These are phyloP conservation scores for Russula sp. DNA, from an alignment of 768 basidiomycete genomes.

Conservation along the genomic window DNA sequence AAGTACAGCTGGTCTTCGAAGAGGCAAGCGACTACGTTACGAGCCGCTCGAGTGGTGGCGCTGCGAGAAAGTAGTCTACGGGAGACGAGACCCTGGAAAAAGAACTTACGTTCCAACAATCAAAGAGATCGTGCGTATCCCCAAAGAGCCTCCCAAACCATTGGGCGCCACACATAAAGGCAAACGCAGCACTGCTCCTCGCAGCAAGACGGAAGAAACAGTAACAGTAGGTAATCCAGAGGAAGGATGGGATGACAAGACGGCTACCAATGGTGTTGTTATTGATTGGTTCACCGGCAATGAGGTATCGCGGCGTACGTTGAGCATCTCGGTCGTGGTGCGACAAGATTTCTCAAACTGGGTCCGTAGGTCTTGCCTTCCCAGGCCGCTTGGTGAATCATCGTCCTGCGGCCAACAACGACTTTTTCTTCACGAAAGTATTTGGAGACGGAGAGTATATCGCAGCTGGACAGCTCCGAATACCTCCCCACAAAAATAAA, in stretches of 20 bases:
- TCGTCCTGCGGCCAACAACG: conserved; percentile 49
- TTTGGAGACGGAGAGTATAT: conserved; percentile 90
- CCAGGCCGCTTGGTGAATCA: conserved; percentile 64
- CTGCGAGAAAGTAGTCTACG: conserved; percentile 84
- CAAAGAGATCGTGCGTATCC: conserved; percentile 54
- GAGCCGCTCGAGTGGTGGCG: conserved; percentile 88
- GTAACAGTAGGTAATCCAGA: conserved; percentile 33
- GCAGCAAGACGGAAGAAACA: conserved; percentile 45
- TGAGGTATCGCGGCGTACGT: conserved; percentile 69
- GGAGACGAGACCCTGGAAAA: conserved; percentile 45
- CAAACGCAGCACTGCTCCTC: conserved; percentile 34
- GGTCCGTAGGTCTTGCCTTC: conserved; percentile 66
- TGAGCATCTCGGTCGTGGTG: background rate
- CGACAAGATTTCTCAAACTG: background rate
- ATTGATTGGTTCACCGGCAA: conserved; percentile 56
- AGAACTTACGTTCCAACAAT: conserved; percentile 57
- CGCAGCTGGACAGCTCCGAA: conserved; percentile 80
- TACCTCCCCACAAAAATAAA: conserved; percentile 77
- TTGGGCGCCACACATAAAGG: conserved; percentile 36
- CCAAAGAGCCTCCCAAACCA: conserved; percentile 44
- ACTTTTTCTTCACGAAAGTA: conserved; percentile 86
- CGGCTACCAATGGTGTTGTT: conserved; percentile 58
- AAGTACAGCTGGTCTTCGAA: conserved; percentile 49
- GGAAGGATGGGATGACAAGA: conserved; percentile 84
- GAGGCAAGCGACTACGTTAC: conserved; percentile 61